These are phyloP conservation scores for Lachancea fermentati DNA, from an alignment of 805 yeast species.

Conservation along the genomic window DNA sequence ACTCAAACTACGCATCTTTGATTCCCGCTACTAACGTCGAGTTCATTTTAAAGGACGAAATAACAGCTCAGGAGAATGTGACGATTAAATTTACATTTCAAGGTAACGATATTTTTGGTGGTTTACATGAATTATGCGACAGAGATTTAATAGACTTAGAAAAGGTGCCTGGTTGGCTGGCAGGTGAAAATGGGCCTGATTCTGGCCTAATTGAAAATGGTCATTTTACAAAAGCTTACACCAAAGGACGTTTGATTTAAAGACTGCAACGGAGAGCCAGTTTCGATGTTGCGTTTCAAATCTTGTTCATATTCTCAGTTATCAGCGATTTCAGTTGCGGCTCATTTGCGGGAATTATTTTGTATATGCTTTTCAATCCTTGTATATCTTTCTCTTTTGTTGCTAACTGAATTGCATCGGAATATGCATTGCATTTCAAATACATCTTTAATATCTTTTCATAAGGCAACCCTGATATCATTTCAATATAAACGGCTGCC, in stretches of 20 bases:
- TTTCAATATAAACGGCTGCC: constrained; percentile 53
- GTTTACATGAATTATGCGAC: constrained; percentile 62
- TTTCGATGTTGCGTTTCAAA: constrained; percentile 11
- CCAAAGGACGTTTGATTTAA: constrained; percentile 20
- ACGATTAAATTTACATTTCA: constrained; percentile 36
- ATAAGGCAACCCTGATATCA: constrained; percentile 43
- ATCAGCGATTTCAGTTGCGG: constrained; percentile 20
- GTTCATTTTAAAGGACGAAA: constrained; percentile 37
- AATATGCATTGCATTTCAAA: constrained; percentile 46
- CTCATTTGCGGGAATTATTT: constrained; percentile 23
- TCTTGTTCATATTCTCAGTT: constrained; percentile 17
- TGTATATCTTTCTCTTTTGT: constrained; percentile 24
- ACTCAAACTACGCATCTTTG: constrained; percentile 41
- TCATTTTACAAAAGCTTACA: constrained; percentile 16
- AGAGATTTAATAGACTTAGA: constrained; percentile 45
- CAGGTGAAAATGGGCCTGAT: constrained; percentile 63
- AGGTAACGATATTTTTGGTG: constrained; percentile 75
- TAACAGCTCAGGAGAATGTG: constrained; percentile 18
- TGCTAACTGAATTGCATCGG: constrained; percentile 38
- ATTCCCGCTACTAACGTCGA: constrained; percentile 54
- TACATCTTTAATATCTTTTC: constrained; percentile 46
- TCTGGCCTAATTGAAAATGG: constrained; percentile 45
- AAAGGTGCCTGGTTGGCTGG: constrained; percentile 67
- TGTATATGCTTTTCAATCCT: constrained; percentile 22
- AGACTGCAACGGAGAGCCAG: neutral